Evolutionary conservation across 495 filamentous ascomycete species (phyloP).

Genomic region (Ramalina intermedia): DNA sequence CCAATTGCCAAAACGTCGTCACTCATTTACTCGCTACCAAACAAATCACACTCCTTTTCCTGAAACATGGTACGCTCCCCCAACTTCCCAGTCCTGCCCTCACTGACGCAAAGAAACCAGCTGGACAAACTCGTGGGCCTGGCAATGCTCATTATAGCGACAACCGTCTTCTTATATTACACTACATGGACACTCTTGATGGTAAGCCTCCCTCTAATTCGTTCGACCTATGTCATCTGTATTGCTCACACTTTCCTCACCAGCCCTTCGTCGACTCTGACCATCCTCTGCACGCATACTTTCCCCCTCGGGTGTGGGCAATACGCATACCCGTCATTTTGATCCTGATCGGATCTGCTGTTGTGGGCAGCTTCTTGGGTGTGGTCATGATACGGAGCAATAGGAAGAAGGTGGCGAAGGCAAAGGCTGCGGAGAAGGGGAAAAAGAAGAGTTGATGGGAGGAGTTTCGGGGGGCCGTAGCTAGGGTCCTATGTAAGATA

Average conservation of each 20-base stretch:
- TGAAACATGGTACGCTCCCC: conserved; percentile 2
- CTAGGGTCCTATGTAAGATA: no score
- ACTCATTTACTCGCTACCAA: neutral
- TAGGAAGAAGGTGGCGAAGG: conserved; percentile 90
- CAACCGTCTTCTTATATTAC: conserved; percentile 96
- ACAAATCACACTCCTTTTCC: conserved; percentile 5
- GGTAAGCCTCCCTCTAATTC: conserved; percentile 36
- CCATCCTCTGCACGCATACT: conserved; percentile 86
- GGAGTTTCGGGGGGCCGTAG: neutral
- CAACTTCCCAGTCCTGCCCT: neutral
- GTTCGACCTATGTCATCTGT: neutral
- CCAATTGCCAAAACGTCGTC: neutral
- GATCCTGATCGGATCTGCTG: conserved; percentile 76
- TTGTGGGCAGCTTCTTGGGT: conserved; percentile 90
- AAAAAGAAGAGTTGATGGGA: conserved; percentile 44
- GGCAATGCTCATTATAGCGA: conserved; percentile 92
- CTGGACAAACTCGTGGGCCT: conserved; percentile 91
- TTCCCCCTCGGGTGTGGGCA: conserved; percentile 95
- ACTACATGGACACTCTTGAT: conserved; percentile 95
- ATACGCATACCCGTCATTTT: conserved; percentile 97
- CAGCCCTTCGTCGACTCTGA: conserved; percentile 94
- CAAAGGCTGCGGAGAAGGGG: conserved; percentile 54
- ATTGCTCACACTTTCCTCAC: neutral
- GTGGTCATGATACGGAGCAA: conserved; percentile 99
- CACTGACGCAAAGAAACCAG: conserved; percentile 30